Conservation (phyloP, 345 rosid species). For the Populus alba region DNA sequence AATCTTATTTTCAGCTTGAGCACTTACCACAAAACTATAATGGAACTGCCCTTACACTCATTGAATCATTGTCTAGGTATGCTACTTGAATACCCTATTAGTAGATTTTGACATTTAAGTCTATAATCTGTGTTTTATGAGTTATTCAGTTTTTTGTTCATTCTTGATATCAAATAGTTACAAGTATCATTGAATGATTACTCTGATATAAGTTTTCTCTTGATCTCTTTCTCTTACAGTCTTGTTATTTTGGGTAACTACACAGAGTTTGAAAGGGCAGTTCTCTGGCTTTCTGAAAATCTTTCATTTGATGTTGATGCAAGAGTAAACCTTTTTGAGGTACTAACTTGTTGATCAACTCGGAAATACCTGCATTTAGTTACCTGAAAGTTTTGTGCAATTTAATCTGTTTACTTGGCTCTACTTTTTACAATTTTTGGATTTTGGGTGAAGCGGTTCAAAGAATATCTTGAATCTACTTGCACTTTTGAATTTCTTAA, state of each 20-base stretch:
- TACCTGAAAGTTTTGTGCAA: not conserved
- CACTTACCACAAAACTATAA: conserved; percentile 78
- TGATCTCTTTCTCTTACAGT: conserved; percentile 41
- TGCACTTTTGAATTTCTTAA: conserved; percentile 20
- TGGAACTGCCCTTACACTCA: conserved; percentile 86
- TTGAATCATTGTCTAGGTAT: conserved; percentile 90
- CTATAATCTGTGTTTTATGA: not conserved
- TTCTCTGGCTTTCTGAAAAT: conserved; percentile 85
- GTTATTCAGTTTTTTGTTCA: not conserved
- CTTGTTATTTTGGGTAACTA: conserved; percentile 82
- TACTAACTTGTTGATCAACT: conserved; percentile 17
- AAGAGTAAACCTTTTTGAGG: conserved; percentile 93
- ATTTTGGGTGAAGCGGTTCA: not conserved
- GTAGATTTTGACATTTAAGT: not conserved
- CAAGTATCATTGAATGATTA: not conserved
- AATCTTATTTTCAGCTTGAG: conserved; percentile 65
- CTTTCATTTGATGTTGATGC: conserved; percentile 78
- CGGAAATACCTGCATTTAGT: not conserved
- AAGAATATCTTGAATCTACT: not conserved
- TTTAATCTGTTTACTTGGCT: not conserved
- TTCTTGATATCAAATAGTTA: not conserved
- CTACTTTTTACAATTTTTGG: not conserved
- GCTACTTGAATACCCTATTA: not conserved
- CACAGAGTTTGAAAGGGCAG: conserved; percentile 80
- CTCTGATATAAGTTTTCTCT: conserved; percentile 10